Conservation (phyloP, 2,329 filamentous ascomycete genomes). For the Colletotrichum karsti region DNA sequence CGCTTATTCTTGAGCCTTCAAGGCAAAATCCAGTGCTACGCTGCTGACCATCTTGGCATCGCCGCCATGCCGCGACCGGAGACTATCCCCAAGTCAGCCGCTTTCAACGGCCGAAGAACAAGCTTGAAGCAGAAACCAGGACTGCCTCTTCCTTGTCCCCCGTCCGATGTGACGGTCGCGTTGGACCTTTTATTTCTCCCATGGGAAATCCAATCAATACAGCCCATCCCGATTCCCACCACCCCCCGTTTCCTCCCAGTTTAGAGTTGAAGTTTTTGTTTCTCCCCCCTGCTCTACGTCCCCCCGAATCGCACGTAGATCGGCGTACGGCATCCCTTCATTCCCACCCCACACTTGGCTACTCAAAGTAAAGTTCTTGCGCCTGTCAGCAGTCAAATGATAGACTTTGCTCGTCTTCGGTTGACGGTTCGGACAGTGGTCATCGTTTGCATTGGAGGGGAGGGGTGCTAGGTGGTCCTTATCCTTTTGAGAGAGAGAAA, state of each 20-base stretch:
- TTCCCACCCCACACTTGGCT: neutral
- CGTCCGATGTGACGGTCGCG: neutral
- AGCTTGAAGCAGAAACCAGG: neutral
- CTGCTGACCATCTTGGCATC: neutral
- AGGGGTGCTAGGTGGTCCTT: too few species aligned
- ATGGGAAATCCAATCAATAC: neutral
- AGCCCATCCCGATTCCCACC: neutral
- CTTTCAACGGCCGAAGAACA: neutral
- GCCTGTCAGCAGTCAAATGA: constrained; percentile 13
- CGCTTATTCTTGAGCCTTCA: too few species aligned
- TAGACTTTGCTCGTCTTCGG: constrained; percentile 9
- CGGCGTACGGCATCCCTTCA: constrained; percentile 9
- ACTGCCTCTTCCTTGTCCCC: neutral
- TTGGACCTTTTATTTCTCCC: neutral
- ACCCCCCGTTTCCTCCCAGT: neutral
- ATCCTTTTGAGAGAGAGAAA: too few species aligned
- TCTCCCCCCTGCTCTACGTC: neutral
- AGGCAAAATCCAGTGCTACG: neutral
- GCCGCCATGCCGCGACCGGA: neutral
- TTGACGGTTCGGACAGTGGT: constrained; percentile 5
- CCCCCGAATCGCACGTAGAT: constrained; percentile 7
- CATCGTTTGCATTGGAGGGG: too few species aligned
- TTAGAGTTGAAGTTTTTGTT: constrained; percentile 17
- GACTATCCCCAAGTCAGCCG: neutral
- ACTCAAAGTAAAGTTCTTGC: neutral